phyloP scores from a whole-genome alignment of 768 basidiomycete genomes.

The Rhodosporidiobolus sp. region DNA sequence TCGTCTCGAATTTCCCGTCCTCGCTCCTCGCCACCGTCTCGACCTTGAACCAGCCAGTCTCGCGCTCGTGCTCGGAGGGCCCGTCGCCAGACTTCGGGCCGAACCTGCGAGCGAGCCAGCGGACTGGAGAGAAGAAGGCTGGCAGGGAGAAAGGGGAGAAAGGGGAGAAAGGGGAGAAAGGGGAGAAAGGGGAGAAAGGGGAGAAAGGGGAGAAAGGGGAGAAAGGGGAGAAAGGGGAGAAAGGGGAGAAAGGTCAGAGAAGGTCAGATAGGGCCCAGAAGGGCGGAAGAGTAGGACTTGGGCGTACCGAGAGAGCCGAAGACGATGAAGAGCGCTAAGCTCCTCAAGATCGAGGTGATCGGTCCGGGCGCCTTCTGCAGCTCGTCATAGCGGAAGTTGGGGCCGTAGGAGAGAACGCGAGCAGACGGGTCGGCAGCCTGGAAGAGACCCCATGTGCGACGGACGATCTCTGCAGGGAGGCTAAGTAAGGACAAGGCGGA shows the following conservation, averaged over 20 bases:
- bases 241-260: too few relatives aligned
- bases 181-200: background rate
- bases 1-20: constrained; percentile 53
- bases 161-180: background rate
- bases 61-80: constrained; percentile 61
- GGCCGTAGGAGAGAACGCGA: constrained; percentile 58
- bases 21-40: constrained; percentile 70
- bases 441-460: constrained; percentile 60
- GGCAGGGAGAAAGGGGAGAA: background rate
- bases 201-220: background rate
- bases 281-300: too few relatives aligned
- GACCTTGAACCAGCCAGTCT: constrained; percentile 61
- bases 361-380: constrained; percentile 49
- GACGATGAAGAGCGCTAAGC: constrained; percentile 16
- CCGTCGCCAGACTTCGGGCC: constrained; percentile 57
- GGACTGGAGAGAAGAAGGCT: constrained; percentile 28
- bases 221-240: too few relatives aligned
- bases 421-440: constrained; percentile 44
- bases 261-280: background rate
- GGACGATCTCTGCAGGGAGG: constrained; percentile 50
- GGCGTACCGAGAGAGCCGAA: constrained; percentile 16
- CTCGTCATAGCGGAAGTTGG: constrained; percentile 73
- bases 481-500: background rate
- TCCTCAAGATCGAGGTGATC: constrained; percentile 30
- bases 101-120: constrained; percentile 21